These are phyloP conservation scores for Septoria linicola DNA, from an alignment of 2,329 filamentous ascomycete species.

Conservation along the genomic window DNA sequence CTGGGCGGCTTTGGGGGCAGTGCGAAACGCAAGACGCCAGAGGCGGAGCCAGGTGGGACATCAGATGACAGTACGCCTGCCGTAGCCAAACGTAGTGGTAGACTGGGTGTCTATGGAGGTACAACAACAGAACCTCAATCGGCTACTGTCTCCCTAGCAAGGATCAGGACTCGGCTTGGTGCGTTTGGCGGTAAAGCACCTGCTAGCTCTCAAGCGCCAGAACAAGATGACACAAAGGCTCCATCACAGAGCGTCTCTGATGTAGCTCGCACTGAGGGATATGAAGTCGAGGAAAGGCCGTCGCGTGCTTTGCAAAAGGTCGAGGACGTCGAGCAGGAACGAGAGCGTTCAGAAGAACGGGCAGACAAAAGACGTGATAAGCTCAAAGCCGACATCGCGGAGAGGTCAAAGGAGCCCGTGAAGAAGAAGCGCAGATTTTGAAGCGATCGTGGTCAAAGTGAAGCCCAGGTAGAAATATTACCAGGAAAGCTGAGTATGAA, in stretches of 20 bases:
- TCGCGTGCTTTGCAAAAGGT: background rate
- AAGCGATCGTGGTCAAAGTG: constrained; percentile 18
- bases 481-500: background rate
- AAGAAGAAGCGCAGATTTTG: constrained; percentile 61
- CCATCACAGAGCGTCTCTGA: background rate
- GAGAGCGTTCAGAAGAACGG: constrained; percentile 51
- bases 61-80: background rate
- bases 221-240: background rate
- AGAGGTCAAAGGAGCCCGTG: constrained; percentile 51
- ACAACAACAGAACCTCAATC: background rate
- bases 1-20: background rate
- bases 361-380: constrained; percentile 57
- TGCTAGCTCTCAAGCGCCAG: background rate
- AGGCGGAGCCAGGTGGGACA: background rate
- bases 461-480: too few relatives aligned
- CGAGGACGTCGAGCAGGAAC: constrained; percentile 14
- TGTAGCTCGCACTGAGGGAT: too few relatives aligned
- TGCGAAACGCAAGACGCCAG: background rate
- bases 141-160: background rate
- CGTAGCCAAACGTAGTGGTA: too few relatives aligned
- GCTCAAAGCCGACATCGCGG: constrained; percentile 54
- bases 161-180: constrained; percentile 1
- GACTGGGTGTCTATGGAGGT: constrained; percentile 13
- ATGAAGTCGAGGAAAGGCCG: constrained; percentile 4
- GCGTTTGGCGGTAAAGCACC: constrained; percentile 1